These are phyloP conservation scores for Tulasnella sp. DNA, from an alignment of 768 basidiomycete genomes.

Conservation along the genomic window DNA sequence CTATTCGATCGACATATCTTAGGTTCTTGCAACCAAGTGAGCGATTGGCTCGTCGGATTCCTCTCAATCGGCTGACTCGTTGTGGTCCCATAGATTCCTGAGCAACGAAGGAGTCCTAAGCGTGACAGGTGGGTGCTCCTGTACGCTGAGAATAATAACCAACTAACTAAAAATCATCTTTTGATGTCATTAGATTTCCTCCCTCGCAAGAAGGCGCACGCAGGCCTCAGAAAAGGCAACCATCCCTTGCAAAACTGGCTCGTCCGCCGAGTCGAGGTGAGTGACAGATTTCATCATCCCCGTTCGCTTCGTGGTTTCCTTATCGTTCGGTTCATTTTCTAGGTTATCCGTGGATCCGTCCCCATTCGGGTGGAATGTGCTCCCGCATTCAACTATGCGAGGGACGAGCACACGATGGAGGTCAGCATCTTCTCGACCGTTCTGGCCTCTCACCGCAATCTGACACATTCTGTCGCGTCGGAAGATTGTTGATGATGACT, in stretches of 20 bases:
- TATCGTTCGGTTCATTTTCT: constrained; percentile 1
- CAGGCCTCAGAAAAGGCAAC: constrained; percentile 37
- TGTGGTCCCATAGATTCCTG: constrained; percentile 51
- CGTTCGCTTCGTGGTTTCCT: neutral
- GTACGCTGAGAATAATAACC: neutral
- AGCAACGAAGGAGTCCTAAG: constrained; percentile 81
- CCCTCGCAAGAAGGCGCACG: constrained; percentile 50
- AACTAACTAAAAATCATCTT: neutral
- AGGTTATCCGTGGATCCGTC: constrained; percentile 78
- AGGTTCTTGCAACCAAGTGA: constrained; percentile 81
- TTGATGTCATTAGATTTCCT: constrained; percentile 56
- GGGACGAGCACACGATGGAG: constrained; percentile 62
- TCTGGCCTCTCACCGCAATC: constrained; percentile 36
- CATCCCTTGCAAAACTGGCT: constrained; percentile 80
- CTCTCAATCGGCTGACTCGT: neutral
- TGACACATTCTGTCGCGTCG: constrained; percentile 27
- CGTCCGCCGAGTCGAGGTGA: constrained; percentile 70
- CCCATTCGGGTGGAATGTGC: constrained; percentile 84
- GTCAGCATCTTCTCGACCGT: constrained; percentile 38
- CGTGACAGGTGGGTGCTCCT: constrained; percentile 56
- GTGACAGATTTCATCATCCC: constrained; percentile 10
- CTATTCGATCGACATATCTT: constrained; percentile 29
- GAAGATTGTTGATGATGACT: constrained; percentile 29
- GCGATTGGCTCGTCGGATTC: neutral
- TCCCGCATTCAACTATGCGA: constrained; percentile 94